phyloP scores from a whole-genome alignment of 495 filamentous ascomycete species.

The Aspergillus olivimuriae region DNA sequence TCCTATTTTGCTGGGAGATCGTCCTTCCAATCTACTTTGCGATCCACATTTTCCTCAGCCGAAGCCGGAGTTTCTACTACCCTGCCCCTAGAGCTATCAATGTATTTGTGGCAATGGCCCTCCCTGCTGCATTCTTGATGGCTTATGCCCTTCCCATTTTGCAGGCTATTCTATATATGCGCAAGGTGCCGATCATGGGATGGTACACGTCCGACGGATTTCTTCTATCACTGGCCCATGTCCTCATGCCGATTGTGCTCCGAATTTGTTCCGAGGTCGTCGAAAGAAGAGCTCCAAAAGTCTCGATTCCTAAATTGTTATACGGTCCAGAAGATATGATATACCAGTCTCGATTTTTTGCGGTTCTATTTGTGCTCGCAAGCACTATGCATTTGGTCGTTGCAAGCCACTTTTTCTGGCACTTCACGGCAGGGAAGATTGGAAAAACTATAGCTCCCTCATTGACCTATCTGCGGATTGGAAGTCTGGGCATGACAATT shows the following conservation, averaged over 20 bases:
- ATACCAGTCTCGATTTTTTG: not conserved
- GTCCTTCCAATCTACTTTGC: conserved; percentile 12
- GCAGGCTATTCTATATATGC: not conserved
- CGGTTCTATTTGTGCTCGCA: not conserved
- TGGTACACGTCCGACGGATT: too few species aligned
- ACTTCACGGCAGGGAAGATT: too few species aligned
- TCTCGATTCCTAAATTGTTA: not conserved
- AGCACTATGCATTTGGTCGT: not conserved
- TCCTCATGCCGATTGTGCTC: not conserved
- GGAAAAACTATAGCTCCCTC: too few species aligned
- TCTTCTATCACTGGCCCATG: not conserved
- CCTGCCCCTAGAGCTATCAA: conserved; percentile 12
- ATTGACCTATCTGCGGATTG: too few species aligned
- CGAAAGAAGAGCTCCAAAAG: not conserved
- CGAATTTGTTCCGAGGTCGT: too few species aligned
- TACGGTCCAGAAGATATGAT: conserved; percentile 4
- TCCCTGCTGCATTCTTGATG: conserved; percentile 1
- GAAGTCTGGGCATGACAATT: conserved; percentile 1
- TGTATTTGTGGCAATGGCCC: conserved; percentile 2
- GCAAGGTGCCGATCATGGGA: too few species aligned
- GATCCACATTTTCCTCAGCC: conserved; percentile 8
- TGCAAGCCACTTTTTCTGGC: not conserved
- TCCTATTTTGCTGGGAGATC: conserved; percentile 7
- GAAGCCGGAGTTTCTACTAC: conserved; percentile 9
- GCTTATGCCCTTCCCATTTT: not conserved